A percentile compares a stretch with the other conserved stretches of the same genome.
phyloP scores from a whole-genome alignment of 1,284 basidiomycete genomes.

The Trichosporon sp. region DNA sequence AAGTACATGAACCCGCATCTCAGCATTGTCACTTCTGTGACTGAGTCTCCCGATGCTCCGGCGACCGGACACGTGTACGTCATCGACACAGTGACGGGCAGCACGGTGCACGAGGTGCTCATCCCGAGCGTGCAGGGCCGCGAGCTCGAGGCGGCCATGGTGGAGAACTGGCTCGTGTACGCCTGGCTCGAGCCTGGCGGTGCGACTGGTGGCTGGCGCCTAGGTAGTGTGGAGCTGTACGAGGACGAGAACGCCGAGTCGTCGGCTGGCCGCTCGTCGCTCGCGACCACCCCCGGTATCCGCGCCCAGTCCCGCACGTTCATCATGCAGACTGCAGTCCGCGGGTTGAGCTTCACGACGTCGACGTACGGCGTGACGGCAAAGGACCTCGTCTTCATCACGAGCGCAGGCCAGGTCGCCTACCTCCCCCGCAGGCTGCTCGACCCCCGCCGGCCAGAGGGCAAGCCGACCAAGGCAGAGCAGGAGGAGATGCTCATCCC shows the following conservation, averaged over 20 bases:
- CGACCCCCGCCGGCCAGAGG: constrained; percentile 75
- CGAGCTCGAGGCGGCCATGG: constrained; percentile 59
- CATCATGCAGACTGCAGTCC: constrained; percentile 63
- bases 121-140: constrained; percentile 44
- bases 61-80: constrained; percentile 60
- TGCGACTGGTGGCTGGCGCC: constrained; percentile 59
- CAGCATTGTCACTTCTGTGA: constrained; percentile 60
- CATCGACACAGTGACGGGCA: constrained; percentile 72
- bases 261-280: constrained; percentile 63
- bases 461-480: constrained; percentile 71
- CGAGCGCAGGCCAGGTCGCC: constrained; percentile 65
- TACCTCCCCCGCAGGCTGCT: constrained; percentile 68
- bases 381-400: constrained; percentile 81
- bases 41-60: constrained; percentile 23
- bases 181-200: constrained; percentile 51
- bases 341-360: constrained; percentile 64
- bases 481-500: constrained; percentile 78
- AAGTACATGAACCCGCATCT: constrained; percentile 88
- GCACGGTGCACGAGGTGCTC: constrained; percentile 59
- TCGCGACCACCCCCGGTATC: constrained; percentile 54
- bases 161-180: constrained; percentile 93
- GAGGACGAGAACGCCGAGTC: constrained; percentile 67
- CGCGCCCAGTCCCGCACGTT: constrained; percentile 65
- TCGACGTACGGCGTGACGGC: constrained; percentile 83
- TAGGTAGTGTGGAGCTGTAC: constrained; percentile 80